These are phyloP conservation scores for Porphyra umbilicalis DNA, from an alignment of 31 red algal genomes.

Conservation along the genomic window DNA sequence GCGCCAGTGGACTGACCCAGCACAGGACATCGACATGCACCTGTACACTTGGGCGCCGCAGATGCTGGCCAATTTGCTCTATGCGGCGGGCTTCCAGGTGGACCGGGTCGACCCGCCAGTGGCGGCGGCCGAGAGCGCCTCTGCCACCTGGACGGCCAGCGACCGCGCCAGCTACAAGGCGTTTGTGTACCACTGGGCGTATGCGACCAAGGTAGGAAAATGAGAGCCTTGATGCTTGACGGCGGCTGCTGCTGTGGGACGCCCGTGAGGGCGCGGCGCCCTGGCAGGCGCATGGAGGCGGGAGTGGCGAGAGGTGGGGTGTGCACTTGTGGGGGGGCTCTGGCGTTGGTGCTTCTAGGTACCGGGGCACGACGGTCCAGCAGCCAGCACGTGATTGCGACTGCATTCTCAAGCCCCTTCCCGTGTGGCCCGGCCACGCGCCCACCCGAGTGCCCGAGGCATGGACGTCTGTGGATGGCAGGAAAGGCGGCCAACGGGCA, in stretches of 20 bases:
- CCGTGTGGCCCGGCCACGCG: no score
- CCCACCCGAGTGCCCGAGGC: no score
- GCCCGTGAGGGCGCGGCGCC: not conserved
- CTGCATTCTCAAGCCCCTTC: no score
- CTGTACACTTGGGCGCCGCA: slow-evolving; percentile 28
- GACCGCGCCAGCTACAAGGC: not conserved
- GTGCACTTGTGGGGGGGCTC: no score
- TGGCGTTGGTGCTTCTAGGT: no score
- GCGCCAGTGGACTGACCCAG: not conserved
- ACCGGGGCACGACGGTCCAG: no score
- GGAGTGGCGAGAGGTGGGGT: not conserved
- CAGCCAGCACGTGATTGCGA: no score
- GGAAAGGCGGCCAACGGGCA: no score
- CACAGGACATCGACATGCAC: slow-evolving; percentile 8
- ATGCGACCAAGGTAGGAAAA: not conserved
- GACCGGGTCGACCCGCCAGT: slow-evolving; percentile 6
- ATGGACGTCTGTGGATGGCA: no score
- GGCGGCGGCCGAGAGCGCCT: not conserved
- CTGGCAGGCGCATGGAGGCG: not conserved
- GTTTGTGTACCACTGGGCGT: not conserved
- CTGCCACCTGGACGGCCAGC: not conserved
- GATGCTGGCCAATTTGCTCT: slow-evolving; percentile 19
- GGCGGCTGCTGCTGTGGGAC: not conserved
- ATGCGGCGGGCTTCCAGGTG: slow-evolving; percentile 15
- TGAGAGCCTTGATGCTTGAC: not conserved